A percentile compares a stretch with the other conserved stretches of the same genome.
These are phyloP conservation scores for Nannochloris sp. DNA, from an alignment of 139 green algal genomes.

Conservation along the genomic window DNA sequence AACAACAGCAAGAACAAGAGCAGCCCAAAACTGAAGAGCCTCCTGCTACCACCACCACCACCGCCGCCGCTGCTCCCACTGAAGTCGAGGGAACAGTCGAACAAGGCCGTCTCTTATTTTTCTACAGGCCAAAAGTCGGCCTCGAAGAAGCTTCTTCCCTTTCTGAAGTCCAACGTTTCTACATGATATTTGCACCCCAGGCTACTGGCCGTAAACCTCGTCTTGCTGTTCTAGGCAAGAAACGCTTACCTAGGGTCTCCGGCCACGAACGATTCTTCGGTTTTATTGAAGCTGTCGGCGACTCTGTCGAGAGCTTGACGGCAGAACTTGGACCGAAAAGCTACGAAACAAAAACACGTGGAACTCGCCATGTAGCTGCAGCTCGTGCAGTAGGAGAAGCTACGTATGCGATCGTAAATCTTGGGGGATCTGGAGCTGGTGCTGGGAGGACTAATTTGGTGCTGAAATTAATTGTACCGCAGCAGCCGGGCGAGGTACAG, in stretches of 20 bases:
- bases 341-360: slow-evolving; percentile 41
- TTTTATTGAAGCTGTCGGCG: slow-evolving; percentile 25
- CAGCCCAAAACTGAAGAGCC: not conserved
- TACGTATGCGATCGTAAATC: slow-evolving; percentile 15
- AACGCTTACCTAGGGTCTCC: slow-evolving; percentile 28
- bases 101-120: slow-evolving; percentile 39
- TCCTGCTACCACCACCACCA: too few species aligned
- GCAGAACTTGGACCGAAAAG: slow-evolving; percentile 8
- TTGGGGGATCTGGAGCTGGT: not conserved
- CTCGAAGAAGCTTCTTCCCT: slow-evolving; percentile 23
- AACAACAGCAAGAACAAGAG: not conserved
- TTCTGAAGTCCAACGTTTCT: slow-evolving; percentile 47
- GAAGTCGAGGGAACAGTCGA: slow-evolving; percentile 18
- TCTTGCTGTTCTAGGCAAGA: slow-evolving; percentile 45
- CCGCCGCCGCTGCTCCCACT: not conserved
- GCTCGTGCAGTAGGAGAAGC: slow-evolving; percentile 26
- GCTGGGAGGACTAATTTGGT: slow-evolving; percentile 30
- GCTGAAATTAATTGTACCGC: slow-evolving; percentile 28
- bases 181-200: slow-evolving; percentile 25
- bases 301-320: slow-evolving; percentile 24
- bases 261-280: slow-evolving; percentile 50
- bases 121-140: slow-evolving; percentile 39
- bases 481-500: slow-evolving; percentile 26
- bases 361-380: slow-evolving; percentile 20
- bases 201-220: slow-evolving; percentile 2